These are phyloP conservation scores for Castanea crenata DNA, from an alignment of 306 rosid species.

Conservation along the genomic window DNA sequence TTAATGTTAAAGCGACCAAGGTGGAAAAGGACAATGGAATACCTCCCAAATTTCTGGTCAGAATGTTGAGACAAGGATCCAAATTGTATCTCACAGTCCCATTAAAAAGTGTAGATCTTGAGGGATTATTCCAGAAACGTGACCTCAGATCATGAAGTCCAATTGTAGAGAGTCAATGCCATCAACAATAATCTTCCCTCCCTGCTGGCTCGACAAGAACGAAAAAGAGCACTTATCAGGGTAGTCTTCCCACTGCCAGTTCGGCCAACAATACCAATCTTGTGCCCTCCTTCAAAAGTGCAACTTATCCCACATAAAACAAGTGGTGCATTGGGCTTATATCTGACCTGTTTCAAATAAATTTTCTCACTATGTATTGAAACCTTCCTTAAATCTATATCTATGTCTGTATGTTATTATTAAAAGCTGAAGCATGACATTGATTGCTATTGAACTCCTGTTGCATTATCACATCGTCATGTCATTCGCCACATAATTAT, in stretches of 20 bases:
- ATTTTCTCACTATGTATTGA: neutral
- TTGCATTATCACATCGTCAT: too few species aligned
- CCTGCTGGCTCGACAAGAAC: conserved; percentile 69
- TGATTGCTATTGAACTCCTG: too few species aligned
- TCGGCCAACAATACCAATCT: conserved; percentile 56
- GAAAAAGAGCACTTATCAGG: conserved; percentile 62
- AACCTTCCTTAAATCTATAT: too few species aligned
- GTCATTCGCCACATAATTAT: too few species aligned
- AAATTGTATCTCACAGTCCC: conserved; percentile 77
- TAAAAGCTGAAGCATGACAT: too few species aligned
- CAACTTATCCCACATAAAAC: conserved; percentile 57
- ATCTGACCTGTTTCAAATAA: conserved; percentile 39
- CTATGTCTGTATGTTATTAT: too few species aligned
- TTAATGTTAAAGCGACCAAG: neutral
- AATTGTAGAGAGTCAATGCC: conserved; percentile 63
- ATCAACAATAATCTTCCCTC: conserved; percentile 61
- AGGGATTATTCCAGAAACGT: conserved; percentile 67
- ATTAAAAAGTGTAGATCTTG: conserved; percentile 80
- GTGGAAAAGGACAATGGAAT: too few species aligned
- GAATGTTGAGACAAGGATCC: conserved; percentile 64
- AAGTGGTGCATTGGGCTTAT: conserved; percentile 42
- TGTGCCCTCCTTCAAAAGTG: conserved; percentile 58
- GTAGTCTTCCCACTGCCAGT: conserved; percentile 62
- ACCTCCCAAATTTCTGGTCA: conserved; percentile 84
- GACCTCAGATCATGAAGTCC: conserved; percentile 91